Conservation (phyloP, 306 rosid genomes). For the Vigna angularis region DNA sequence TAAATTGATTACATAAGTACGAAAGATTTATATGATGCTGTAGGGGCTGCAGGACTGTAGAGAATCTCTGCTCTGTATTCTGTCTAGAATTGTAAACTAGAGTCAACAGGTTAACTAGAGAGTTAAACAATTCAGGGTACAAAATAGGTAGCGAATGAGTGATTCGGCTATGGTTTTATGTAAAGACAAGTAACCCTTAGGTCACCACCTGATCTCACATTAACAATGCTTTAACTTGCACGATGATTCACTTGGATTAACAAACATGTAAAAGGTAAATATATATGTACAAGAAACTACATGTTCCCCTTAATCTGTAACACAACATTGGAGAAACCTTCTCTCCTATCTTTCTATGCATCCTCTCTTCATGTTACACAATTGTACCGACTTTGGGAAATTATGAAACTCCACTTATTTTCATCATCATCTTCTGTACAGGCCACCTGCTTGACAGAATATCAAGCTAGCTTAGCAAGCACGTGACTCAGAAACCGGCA, state of each 20-base stretch:
- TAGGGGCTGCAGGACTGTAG: no score
- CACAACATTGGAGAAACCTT: slow-evolving; percentile 47
- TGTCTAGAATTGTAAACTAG: neutral
- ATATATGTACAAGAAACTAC: slow-evolving; percentile 49
- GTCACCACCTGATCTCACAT: slow-evolving; percentile 37
- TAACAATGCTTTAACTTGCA: slow-evolving; percentile 40
- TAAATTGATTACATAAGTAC: no score
- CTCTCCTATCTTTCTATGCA: slow-evolving; percentile 42
- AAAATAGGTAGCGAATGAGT: slow-evolving; percentile 25
- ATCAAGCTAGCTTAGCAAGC: slow-evolving; percentile 69
- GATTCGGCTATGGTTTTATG: slow-evolving; percentile 10
- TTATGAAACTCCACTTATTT: slow-evolving; percentile 50
- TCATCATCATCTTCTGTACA: slow-evolving; percentile 52
- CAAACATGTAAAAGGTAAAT: slow-evolving; percentile 28
- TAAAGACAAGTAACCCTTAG: slow-evolving; percentile 19
- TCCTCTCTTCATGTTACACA: slow-evolving; percentile 62
- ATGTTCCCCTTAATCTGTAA: slow-evolving; percentile 44
- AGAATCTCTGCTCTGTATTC: no score
- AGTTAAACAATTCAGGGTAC: neutral
- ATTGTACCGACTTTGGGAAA: slow-evolving; percentile 53
- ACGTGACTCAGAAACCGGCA: slow-evolving; percentile 86
- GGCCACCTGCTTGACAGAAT: slow-evolving; percentile 45
- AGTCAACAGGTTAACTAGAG: neutral
- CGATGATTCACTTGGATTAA: slow-evolving; percentile 45
- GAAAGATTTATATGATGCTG: no score